phyloP scores from a whole-genome alignment of 106 monocot species.

The Ottelia alismoides region DNA sequence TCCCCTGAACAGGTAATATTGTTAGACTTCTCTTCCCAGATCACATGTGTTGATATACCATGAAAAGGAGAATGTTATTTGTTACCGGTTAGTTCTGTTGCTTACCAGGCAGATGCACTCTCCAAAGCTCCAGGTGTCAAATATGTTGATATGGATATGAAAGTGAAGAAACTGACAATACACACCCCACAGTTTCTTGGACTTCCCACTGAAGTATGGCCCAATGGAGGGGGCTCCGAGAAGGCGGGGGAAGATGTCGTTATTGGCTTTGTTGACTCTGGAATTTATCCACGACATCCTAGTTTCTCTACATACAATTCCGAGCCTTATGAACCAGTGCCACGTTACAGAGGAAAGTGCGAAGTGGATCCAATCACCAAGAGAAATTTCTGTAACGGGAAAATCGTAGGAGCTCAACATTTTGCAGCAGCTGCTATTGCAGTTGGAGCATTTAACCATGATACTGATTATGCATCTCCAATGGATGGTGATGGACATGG shows the following conservation, averaged over 20 bases:
- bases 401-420: slow-evolving; percentile 96
- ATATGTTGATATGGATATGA: slow-evolving; percentile 80
- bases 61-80: too few relatives aligned
- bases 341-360: slow-evolving; percentile 77
- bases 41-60: too few relatives aligned
- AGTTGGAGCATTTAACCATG: slow-evolving; percentile 80
- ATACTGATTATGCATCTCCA: slow-evolving; percentile 81
- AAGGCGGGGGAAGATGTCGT: slow-evolving; percentile 88
- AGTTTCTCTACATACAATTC: slow-evolving; percentile 65
- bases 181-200: slow-evolving; percentile 94
- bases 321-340: slow-evolving; percentile 70
- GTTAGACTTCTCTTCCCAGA: too few relatives aligned
- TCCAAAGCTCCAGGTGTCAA: slow-evolving; percentile 64
- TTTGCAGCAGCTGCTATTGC: slow-evolving; percentile 96
- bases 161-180: slow-evolving; percentile 79
- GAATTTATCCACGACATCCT: slow-evolving; percentile 82
- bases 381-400: slow-evolving; percentile 77
- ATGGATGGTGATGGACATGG: slow-evolving; percentile 98
- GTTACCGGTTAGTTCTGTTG: too few relatives aligned
- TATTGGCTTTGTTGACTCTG: slow-evolving; percentile 93
- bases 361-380: slow-evolving; percentile 62
- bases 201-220: slow-evolving; percentile 83
- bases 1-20: slow-evolving; percentile 71
- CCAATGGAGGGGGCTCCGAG: slow-evolving; percentile 84
- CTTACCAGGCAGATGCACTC: slow-evolving; percentile 56